Percentiles rank a stretch among this genome's conserved stretches.
These are phyloP conservation scores for Zelopaecilomyces penicillatus DNA, from an alignment of 2,329 filamentous ascomycete genomes.

Conservation along the genomic window DNA sequence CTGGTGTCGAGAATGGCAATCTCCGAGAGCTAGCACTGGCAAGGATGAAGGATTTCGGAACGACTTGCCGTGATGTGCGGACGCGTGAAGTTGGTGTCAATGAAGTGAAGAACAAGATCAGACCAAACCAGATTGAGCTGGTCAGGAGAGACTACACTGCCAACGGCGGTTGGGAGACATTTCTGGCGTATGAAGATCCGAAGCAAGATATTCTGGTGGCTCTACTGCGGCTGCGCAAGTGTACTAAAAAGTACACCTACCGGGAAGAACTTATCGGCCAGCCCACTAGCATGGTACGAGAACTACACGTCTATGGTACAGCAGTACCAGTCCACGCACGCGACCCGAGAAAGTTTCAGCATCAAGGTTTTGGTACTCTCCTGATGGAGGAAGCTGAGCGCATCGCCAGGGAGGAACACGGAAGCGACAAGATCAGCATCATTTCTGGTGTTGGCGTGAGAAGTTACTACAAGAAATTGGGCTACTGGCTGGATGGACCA, in stretches of 20 bases:
- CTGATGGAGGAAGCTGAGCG: conserved; percentile 97
- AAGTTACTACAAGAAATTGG: conserved; percentile 88
- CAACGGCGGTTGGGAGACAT: conserved; percentile 97
- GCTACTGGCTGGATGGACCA: conserved; percentile 87
- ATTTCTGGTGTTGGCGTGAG: conserved; percentile 96
- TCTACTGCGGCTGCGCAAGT: conserved; percentile 80
- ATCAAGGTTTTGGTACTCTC: conserved; percentile 92
- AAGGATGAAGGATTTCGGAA: conserved; percentile 99
- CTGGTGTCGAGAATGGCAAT: conserved; percentile 96
- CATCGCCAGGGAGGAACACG: conserved; percentile 89
- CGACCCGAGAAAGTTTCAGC: conserved; percentile 94
- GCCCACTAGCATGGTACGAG: conserved; percentile 83
- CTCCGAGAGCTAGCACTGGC: conserved; percentile 85
- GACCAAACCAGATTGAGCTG: conserved; percentile 91
- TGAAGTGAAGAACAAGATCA: conserved; percentile 97
- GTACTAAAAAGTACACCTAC: conserved; percentile 85
- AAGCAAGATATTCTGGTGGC: conserved; percentile 98
- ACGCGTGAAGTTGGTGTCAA: conserved; percentile 97
- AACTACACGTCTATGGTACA: conserved; percentile 93
- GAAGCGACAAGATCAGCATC: conserved; percentile 87
- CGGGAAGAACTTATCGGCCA: conserved; percentile 78
- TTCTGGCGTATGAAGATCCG: conserved; percentile 93
- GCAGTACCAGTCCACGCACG: conserved; percentile 95
- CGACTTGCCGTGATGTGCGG: conserved; percentile 89
- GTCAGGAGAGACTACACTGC: conserved; percentile 88